Conservation (phyloP, 2,329 filamentous ascomycete species). For the Zymoseptoria ardabiliae region DNA sequence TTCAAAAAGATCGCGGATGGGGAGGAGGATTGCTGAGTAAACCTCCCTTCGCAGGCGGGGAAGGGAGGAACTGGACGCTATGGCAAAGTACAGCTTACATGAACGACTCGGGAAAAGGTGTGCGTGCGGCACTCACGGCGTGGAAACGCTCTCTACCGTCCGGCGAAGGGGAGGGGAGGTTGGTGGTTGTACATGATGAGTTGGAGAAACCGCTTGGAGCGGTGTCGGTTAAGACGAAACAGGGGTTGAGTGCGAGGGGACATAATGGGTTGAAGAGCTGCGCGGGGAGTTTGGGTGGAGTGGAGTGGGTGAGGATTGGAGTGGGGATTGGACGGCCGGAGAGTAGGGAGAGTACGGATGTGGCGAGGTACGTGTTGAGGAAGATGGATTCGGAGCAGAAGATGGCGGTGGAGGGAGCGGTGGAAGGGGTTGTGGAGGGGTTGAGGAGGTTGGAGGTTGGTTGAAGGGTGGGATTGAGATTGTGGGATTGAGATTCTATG, state of each 20-base stretch:
- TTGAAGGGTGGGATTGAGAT: conserved; percentile 6
- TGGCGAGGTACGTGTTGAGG: conserved; percentile 70
- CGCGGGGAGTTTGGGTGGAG: conserved; percentile 67
- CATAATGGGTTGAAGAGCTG: conserved; percentile 48
- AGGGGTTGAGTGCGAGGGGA: conserved; percentile 44
- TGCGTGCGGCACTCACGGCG: conserved; percentile 59
- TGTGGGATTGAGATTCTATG: background rate
- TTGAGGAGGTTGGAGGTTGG: conserved; percentile 24
- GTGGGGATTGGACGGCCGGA: conserved; percentile 82
- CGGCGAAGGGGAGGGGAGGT: conserved; percentile 35
- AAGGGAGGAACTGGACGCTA: conserved; percentile 48
- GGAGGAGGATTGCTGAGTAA: conserved; percentile 47
- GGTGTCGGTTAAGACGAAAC: conserved; percentile 50
- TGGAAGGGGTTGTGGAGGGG: conserved; percentile 35
- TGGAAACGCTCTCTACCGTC: conserved; percentile 30
- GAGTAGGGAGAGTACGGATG: conserved; percentile 57
- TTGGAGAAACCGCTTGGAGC: conserved; percentile 65
- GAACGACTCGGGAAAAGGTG: conserved; percentile 73
- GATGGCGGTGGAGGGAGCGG: conserved; percentile 24
- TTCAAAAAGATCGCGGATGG: conserved; percentile 36
- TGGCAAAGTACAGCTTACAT: conserved; percentile 72
- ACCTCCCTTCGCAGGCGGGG: conserved; percentile 28
- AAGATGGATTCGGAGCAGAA: conserved; percentile 53
- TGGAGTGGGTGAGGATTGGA: conserved; percentile 62
- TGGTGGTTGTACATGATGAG: conserved; percentile 86